Evolutionary conservation across 176 grass and related monocot genomes (phyloP).

Genomic region (Avena atlantica): DNA sequence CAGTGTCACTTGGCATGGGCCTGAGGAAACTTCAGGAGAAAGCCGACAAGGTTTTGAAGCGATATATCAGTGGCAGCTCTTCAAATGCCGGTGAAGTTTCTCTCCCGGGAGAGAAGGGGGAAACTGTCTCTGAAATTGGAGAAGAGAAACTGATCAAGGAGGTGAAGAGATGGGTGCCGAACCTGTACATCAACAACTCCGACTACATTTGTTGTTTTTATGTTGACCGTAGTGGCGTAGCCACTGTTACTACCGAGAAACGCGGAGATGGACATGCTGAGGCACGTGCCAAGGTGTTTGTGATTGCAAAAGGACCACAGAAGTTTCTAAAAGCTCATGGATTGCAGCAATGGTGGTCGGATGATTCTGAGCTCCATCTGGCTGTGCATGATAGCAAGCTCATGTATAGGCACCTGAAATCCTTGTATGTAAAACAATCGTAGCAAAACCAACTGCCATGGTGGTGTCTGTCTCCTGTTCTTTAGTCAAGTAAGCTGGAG

Average conservation of each 20-base stretch:
- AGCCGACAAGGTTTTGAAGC: slow-evolving; percentile 44
- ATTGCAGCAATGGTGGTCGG: slow-evolving; percentile 87
- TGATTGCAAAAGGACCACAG: slow-evolving; percentile 64
- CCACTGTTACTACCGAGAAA: slow-evolving; percentile 47
- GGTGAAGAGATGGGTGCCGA: slow-evolving; percentile 82
- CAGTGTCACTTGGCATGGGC: slow-evolving; percentile 68
- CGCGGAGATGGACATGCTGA: neutral
- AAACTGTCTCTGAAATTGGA: slow-evolving; percentile 1
- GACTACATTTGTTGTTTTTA: slow-evolving; percentile 93
- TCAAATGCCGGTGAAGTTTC: slow-evolving; percentile 4
- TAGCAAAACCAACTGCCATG: slow-evolving; percentile 24
- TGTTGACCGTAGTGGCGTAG: slow-evolving; percentile 44
- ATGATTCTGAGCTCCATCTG: slow-evolving; percentile 73
- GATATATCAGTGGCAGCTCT: slow-evolving; percentile 43
- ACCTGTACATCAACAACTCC: slow-evolving; percentile 73
- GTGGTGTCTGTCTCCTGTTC: neutral
- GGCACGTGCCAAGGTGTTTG: slow-evolving; percentile 53
- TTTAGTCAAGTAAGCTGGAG: slow-evolving; percentile 3
- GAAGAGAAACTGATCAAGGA: slow-evolving; percentile 60
- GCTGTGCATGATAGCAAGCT: slow-evolving; percentile 76
- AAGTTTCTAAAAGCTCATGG: slow-evolving; percentile 91
- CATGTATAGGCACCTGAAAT: slow-evolving; percentile 76
- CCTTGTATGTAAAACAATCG: slow-evolving; percentile 59
- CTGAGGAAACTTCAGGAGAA: slow-evolving; percentile 66
- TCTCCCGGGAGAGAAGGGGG: slow-evolving; percentile 15